Evolutionary conservation across 2,329 filamentous ascomycete genomes (phyloP).

Genomic region (Bipolaris cookei): DNA sequence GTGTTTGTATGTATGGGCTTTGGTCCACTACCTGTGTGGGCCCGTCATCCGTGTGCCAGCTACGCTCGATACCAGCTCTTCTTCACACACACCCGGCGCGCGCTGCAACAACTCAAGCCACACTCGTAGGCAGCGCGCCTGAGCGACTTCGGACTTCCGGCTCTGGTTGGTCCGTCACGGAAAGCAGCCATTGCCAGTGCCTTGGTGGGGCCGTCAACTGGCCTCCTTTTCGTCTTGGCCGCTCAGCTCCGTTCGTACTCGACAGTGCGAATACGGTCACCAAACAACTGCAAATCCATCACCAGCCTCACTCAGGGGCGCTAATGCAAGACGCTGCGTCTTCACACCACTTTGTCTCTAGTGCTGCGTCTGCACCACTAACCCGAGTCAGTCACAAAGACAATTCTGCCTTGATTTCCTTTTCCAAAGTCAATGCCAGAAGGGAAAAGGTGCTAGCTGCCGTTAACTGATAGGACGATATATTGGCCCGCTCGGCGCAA

Average conservation of each 20-base stretch:
- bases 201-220: slow-evolving; percentile 5
- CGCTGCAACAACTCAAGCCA: too few species aligned
- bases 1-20: slow-evolving; percentile 39
- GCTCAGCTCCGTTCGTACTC: slow-evolving; percentile 8
- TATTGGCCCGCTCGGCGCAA: slow-evolving; percentile 11
- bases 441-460: slow-evolving; percentile 3
- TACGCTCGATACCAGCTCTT: slow-evolving; percentile 19
- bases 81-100: slow-evolving; percentile 21
- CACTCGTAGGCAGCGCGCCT: not conserved
- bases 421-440: slow-evolving; percentile 12
- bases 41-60: slow-evolving; percentile 37
- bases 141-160: not conserved
- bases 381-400: slow-evolving; percentile 11
- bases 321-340: slow-evolving; percentile 26
- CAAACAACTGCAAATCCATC: slow-evolving; percentile 3
- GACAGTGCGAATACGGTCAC: slow-evolving; percentile 6
- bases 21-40: slow-evolving; percentile 35
- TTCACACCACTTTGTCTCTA: slow-evolving; percentile 18
- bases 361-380: slow-evolving; percentile 11
- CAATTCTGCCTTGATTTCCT: slow-evolving; percentile 12
- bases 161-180: not conserved
- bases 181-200: slow-evolving; percentile 3
- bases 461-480: slow-evolving; percentile 12
- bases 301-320: slow-evolving; percentile 23
- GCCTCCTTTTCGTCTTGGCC: slow-evolving; percentile 9